Percentiles rank a stretch among this genome's conserved stretches.
Conservation (phyloP, 2,329 filamentous ascomycete genomes). For the Rhinocladiella mackenziei region DNA sequence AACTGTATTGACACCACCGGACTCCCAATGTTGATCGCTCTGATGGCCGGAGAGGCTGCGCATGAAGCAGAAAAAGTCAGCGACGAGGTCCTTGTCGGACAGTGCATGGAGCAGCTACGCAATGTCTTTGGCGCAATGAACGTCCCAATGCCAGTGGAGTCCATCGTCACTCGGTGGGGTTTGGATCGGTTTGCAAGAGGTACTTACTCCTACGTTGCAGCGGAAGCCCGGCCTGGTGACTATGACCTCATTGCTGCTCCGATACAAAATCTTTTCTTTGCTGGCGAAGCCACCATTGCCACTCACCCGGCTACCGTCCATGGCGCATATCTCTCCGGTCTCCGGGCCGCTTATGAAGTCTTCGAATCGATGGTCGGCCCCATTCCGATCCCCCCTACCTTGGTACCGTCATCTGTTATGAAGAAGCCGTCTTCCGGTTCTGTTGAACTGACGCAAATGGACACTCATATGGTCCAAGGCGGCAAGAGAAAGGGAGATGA, state of each 20-base stretch:
- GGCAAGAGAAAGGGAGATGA: constrained; percentile 31
- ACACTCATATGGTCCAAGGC: constrained; percentile 26
- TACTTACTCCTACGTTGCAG: constrained; percentile 90
- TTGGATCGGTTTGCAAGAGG: constrained; percentile 87
- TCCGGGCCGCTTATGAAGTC: constrained; percentile 84
- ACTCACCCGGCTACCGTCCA: constrained; percentile 97
- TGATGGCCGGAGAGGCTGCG: constrained; percentile 94
- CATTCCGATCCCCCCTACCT: constrained; percentile 69
- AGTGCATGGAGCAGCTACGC: constrained; percentile 74
- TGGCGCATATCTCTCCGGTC: constrained; percentile 88
- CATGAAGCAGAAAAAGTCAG: constrained; percentile 76
- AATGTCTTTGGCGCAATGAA: constrained; percentile 63
- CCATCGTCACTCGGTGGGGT: constrained; percentile 88
- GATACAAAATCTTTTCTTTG: constrained; percentile 87
- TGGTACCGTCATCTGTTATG: constrained; percentile 61
- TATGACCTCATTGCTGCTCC: constrained; percentile 86
- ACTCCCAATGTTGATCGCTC: constrained; percentile 76
- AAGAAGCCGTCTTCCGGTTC: constrained; percentile 15
- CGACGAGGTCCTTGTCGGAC: constrained; percentile 70
- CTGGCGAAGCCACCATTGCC: constrained; percentile 91
- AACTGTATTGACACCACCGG: constrained; percentile 89
- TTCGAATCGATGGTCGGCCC: constrained; percentile 75
- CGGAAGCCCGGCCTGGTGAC: constrained; percentile 75
- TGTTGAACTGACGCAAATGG: constrained; percentile 38
- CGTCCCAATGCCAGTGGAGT: constrained; percentile 76